phyloP scores from a whole-genome alignment of 768 basidiomycete species.

The Obba rivulosa region DNA sequence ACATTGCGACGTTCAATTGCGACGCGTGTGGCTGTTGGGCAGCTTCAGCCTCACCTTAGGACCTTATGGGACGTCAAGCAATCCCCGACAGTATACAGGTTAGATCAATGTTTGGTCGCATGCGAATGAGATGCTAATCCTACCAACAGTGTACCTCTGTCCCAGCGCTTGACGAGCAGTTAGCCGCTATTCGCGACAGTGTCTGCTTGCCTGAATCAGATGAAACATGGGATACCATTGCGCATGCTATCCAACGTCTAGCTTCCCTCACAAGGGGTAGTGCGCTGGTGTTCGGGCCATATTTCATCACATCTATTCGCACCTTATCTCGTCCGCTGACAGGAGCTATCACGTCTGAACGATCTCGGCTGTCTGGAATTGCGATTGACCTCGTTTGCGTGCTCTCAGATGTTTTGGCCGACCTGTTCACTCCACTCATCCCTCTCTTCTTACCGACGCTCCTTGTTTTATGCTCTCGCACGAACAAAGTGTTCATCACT shows the following conservation, averaged over 20 bases:
- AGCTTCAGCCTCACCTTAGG: too few species aligned
- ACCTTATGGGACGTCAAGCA: too few species aligned
- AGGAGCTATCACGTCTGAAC: slow-evolving; percentile 64
- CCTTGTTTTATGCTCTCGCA: slow-evolving; percentile 59
- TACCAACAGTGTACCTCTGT: slow-evolving; percentile 28
- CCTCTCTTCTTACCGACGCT: slow-evolving; percentile 65
- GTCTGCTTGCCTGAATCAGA: slow-evolving; percentile 59
- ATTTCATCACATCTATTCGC: slow-evolving; percentile 47
- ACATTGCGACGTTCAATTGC: too few species aligned
- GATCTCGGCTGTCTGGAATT: slow-evolving; percentile 62
- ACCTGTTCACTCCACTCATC: slow-evolving; percentile 62
- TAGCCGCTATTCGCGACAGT: slow-evolving; percentile 38
- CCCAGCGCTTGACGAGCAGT: slow-evolving; percentile 29
- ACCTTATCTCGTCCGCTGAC: slow-evolving; percentile 48
- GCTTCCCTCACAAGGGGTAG: slow-evolving; percentile 46
- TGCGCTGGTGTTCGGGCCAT: slow-evolving; percentile 44
- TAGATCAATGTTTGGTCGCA: too few species aligned
- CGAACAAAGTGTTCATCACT: slow-evolving; percentile 73
- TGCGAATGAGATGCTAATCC: not conserved
- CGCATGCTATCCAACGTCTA: slow-evolving; percentile 42
- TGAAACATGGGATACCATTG: slow-evolving; percentile 73
- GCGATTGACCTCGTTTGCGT: slow-evolving; percentile 58
- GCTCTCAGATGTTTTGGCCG: slow-evolving; percentile 50
- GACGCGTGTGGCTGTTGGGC: too few species aligned
- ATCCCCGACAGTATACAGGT: too few species aligned